Evolutionary conservation across 768 basidiomycete species (phyloP).

Genomic region (Lentinula detonsa): DNA sequence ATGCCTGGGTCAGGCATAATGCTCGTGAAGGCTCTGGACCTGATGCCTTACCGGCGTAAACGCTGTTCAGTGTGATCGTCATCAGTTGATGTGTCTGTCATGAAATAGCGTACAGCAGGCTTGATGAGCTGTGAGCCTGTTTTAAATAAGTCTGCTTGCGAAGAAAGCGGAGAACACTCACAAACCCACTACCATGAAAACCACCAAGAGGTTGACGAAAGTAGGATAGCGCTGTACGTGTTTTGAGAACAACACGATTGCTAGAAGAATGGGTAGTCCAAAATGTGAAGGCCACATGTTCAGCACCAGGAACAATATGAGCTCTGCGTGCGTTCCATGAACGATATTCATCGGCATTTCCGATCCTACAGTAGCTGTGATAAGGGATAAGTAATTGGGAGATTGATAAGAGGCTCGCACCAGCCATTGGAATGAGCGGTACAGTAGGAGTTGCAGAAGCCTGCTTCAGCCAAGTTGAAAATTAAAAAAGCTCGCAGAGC

Average conservation of each 20-base stretch:
- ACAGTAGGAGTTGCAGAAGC: neutral
- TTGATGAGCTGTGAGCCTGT: conserved; percentile 26
- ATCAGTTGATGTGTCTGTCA: conserved; percentile 5
- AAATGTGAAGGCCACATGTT: conserved; percentile 47
- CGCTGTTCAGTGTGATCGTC: conserved; percentile 16
- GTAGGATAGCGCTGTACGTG: conserved; percentile 38
- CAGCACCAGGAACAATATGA: conserved; percentile 36
- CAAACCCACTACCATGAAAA: conserved; percentile 42
- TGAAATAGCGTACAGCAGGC: conserved; percentile 26
- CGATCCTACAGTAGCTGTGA: neutral
- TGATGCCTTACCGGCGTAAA: conserved; percentile 33
- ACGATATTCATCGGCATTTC: conserved; percentile 28
- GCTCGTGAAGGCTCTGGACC: conserved; percentile 38
- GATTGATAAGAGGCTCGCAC: neutral
- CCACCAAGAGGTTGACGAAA: conserved; percentile 38
- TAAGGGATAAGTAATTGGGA: neutral
- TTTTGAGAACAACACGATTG: conserved; percentile 32
- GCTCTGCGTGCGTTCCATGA: conserved; percentile 32
- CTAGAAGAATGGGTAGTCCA: conserved; percentile 38
- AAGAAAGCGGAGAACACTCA: conserved; percentile 16
- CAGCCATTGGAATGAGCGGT: conserved; percentile 1
- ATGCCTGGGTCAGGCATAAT: conserved; percentile 41
- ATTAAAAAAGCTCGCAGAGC: conserved; percentile 4
- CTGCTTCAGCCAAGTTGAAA: conserved; percentile 1
- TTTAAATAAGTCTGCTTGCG: neutral